phyloP scores from a whole-genome alignment of 2,329 filamentous ascomycete genomes.

The Nannizziopsis arthrosporioides region DNA sequence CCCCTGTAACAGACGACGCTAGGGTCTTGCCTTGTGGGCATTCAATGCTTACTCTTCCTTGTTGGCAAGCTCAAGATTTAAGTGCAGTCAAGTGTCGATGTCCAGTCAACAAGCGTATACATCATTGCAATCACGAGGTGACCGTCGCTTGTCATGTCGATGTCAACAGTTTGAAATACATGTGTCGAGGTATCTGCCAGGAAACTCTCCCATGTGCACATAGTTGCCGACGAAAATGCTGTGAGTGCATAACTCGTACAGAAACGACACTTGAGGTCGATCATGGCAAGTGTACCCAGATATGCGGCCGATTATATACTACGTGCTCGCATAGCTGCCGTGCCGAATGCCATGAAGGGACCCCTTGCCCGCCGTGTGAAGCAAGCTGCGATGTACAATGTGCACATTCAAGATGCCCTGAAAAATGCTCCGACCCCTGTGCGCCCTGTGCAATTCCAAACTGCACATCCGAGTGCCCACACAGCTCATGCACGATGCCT shows the following conservation, averaged over 20 bases:
- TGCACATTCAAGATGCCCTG: conserved; percentile 45
- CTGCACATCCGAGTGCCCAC: conserved; percentile 47
- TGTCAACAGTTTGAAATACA: conserved; percentile 31
- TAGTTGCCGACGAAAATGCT: conserved; percentile 41
- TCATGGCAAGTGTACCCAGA: not conserved
- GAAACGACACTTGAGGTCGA: conserved; percentile 7
- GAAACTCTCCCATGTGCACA: conserved; percentile 47
- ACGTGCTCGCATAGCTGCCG: conserved; percentile 10
- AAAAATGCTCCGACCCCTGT: conserved; percentile 49
- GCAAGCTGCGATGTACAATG: conserved; percentile 45
- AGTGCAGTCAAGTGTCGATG: conserved; percentile 39
- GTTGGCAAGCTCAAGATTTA: conserved; percentile 36
- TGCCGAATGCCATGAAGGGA: conserved; percentile 5
- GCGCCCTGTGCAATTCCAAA: conserved; percentile 44
- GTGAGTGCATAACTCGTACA: conserved; percentile 35
- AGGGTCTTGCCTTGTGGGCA: conserved; percentile 25
- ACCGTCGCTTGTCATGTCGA: conserved; percentile 41
- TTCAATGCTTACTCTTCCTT: conserved; percentile 21
- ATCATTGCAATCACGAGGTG: conserved; percentile 46
- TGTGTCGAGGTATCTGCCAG: conserved; percentile 42
- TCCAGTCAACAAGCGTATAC: conserved; percentile 39
- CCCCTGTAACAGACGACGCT: conserved; percentile 21
- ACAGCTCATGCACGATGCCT: conserved; percentile 42
- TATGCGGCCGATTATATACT: not conserved
- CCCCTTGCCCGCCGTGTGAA: conserved; percentile 9